These are phyloP conservation scores for Carpinus viminea DNA, from an alignment of 306 rosid species.

Conservation along the genomic window DNA sequence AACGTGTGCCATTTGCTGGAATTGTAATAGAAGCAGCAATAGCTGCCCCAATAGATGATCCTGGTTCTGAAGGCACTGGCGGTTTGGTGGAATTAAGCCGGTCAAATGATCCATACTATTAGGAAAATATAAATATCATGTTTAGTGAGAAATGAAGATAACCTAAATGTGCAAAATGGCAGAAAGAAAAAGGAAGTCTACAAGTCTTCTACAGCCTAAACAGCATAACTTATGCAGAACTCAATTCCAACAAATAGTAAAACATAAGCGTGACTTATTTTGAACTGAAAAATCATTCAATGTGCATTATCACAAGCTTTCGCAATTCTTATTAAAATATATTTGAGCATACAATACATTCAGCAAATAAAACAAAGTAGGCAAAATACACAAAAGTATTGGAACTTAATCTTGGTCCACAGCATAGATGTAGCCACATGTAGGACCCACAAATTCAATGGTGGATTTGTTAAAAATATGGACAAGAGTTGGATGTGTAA, in stretches of 20 bases:
- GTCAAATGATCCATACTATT: slow-evolving; percentile 85
- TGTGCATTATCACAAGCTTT: not conserved
- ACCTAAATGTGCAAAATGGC: not conserved
- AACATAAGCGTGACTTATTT: not conserved
- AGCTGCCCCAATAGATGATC: slow-evolving; percentile 96
- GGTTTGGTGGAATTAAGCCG: slow-evolving; percentile 47
- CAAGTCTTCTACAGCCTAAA: not conserved
- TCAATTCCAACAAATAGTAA: not conserved
- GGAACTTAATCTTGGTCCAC: not conserved
- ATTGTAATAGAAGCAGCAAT: slow-evolving; percentile 80
- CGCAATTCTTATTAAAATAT: not conserved
- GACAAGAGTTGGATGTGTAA: too few relatives aligned
- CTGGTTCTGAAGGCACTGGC: slow-evolving; percentile 63
- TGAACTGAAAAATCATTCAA: not conserved
- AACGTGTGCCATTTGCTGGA: slow-evolving; percentile 61
- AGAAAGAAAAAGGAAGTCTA: too few relatives aligned
- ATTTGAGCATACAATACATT: not conserved
- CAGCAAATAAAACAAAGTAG: not conserved
- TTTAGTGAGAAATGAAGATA: slow-evolving; percentile 1
- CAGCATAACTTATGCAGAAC: not conserved
- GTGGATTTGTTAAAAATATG: too few relatives aligned
- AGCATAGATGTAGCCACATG: not conserved
- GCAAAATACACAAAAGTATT: not conserved
- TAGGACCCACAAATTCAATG: too few relatives aligned
- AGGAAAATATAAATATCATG: slow-evolving; percentile 22